Percentiles rank a stretch among this genome's conserved stretches.
These are phyloP conservation scores for Candolleomyces efflorescens DNA, from an alignment of 768 basidiomycete genomes.

Conservation along the genomic window DNA sequence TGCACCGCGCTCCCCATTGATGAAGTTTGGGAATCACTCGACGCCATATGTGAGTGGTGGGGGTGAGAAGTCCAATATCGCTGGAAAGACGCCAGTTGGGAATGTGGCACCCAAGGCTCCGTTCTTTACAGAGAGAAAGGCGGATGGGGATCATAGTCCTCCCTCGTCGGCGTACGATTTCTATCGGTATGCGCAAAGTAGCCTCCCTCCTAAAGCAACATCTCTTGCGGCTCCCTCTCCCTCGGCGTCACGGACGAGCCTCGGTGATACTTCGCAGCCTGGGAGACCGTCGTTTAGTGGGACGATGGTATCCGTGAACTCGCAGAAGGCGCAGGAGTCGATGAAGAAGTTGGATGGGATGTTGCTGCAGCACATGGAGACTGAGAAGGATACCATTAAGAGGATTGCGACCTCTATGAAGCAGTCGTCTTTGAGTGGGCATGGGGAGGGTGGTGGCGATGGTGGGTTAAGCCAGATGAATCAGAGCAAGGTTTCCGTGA, in stretches of 20 bases:
- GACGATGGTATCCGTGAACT: conserved; percentile 27
- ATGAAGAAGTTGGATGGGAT: conserved; percentile 71
- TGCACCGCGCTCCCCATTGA: conserved; percentile 39
- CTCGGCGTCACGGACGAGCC: background rate
- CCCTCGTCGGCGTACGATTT: conserved; percentile 42
- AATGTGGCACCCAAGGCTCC: conserved; percentile 41
- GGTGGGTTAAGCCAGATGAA: too few relatives aligned
- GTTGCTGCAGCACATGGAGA: conserved; percentile 77
- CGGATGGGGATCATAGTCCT: conserved; percentile 29
- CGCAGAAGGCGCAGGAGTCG: conserved; percentile 50
- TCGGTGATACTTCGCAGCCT: background rate
- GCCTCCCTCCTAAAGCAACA: background rate
- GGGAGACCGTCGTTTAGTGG: conserved; percentile 25
- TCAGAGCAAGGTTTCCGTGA: too few relatives aligned
- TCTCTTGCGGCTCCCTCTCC: background rate
- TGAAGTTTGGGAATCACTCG: conserved; percentile 66
- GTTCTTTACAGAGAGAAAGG: conserved; percentile 47
- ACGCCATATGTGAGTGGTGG: conserved; percentile 51
- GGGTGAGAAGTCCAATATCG: conserved; percentile 23
- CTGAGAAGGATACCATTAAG: conserved; percentile 76
- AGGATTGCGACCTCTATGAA: conserved; percentile 56
- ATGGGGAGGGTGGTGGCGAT: too few relatives aligned
- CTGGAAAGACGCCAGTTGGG: conserved; percentile 42
- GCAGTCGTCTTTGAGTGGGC: conserved; percentile 8
- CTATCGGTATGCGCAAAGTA: conserved; percentile 7